Conservation (phyloP, 345 rosid species). For the Crucihimalaya himalaica region DNA sequence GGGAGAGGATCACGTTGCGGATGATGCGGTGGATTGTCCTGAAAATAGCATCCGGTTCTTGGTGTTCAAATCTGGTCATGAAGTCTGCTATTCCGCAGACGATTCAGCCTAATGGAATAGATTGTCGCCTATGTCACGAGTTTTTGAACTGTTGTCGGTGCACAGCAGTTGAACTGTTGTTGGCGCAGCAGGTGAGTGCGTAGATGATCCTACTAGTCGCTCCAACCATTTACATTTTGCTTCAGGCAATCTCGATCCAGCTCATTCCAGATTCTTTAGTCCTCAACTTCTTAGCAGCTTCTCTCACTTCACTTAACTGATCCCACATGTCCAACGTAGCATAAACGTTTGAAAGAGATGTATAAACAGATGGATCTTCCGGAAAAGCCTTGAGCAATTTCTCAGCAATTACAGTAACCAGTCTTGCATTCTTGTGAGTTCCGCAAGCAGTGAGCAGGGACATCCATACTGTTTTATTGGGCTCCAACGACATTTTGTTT, state of each 20-base stretch:
- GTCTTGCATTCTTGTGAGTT: constrained; percentile 51
- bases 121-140: no score
- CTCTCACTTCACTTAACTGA: constrained; percentile 56
- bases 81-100: neutral
- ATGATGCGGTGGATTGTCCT: neutral
- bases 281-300: constrained; percentile 51
- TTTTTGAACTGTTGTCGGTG: no score
- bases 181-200: neutral
- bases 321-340: constrained; percentile 71
- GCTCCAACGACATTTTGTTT: constrained; percentile 58
- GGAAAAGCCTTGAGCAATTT: constrained; percentile 45
- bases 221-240: constrained; percentile 4
- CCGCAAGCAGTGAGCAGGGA: constrained; percentile 69
- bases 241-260: constrained; percentile 52
- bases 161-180: no score
- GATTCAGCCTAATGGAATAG: no score
- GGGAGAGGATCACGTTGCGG: no score
- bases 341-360: constrained; percentile 67
- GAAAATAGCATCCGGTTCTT: neutral
- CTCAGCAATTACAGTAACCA: constrained; percentile 48
- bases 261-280: constrained; percentile 63
- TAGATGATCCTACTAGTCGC: neutral
- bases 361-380: constrained; percentile 59
- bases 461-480: constrained; percentile 70
- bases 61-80: neutral